phyloP scores from a whole-genome alignment of 2,329 filamentous ascomycete species.

The Fusarium pseudonygamai region DNA sequence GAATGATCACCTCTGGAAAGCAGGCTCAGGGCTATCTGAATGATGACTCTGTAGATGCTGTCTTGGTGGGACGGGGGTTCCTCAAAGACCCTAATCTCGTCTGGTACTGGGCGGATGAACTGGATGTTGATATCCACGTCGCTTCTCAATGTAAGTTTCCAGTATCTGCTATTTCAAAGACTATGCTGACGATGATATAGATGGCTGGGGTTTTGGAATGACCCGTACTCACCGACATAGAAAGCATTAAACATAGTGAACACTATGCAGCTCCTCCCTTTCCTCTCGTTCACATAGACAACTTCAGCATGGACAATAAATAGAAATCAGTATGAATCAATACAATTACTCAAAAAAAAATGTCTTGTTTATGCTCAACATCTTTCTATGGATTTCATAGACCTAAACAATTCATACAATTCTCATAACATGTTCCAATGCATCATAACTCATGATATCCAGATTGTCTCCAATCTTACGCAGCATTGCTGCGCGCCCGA shows the following conservation, averaged over 20 bases:
- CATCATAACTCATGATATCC: slow-evolving; percentile 33
- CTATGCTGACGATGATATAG: slow-evolving; percentile 11
- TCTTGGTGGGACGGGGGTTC: slow-evolving; percentile 60
- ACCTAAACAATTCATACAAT: not conserved
- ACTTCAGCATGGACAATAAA: not conserved
- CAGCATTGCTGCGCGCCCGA: slow-evolving; percentile 5
- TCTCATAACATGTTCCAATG: not conserved
- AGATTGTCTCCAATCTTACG: slow-evolving; percentile 8
- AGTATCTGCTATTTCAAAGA: not conserved
- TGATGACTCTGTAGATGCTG: slow-evolving; percentile 56
- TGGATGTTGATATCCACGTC: slow-evolving; percentile 56
- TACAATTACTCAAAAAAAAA: not conserved
- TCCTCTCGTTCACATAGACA: not conserved
- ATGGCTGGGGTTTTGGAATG: slow-evolving; percentile 41
- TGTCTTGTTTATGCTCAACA: not conserved
- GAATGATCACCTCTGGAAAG: slow-evolving; percentile 53
- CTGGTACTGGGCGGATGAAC: slow-evolving; percentile 62
- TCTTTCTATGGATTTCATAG: not conserved
- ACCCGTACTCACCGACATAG: slow-evolving; percentile 38
- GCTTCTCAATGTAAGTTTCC: slow-evolving; percentile 47
- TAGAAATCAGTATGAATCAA: not conserved
- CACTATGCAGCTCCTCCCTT: too few species aligned
- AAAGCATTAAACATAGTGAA: slow-evolving; percentile 21
- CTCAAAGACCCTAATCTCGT: slow-evolving; percentile 65
- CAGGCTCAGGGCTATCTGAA: slow-evolving; percentile 58